A percentile compares a stretch with the other conserved stretches of the same genome.
These are phyloP conservation scores for Cynara cardunculus DNA, from an alignment of 129 eudicot species.

Conservation along the genomic window DNA sequence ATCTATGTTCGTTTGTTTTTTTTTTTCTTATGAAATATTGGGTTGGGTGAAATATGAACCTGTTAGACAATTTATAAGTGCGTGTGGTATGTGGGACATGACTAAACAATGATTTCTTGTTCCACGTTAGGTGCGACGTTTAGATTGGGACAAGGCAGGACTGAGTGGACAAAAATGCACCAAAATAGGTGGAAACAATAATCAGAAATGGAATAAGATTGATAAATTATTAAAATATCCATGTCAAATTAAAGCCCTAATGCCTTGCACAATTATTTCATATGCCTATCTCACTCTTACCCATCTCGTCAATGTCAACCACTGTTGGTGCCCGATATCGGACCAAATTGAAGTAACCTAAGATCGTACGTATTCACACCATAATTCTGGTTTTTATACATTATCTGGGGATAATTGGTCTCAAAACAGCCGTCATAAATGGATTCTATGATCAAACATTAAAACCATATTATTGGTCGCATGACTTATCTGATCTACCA, in stretches of 20 bases:
- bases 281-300: too few relatives aligned
- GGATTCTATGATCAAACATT: too few relatives aligned
- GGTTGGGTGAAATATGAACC: neutral
- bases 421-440: too few relatives aligned
- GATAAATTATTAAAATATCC: neutral
- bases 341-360: too few relatives aligned
- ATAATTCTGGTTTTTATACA: too few relatives aligned
- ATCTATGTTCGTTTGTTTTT: neutral
- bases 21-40: neutral
- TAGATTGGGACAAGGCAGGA: neutral
- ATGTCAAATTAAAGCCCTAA: too few relatives aligned
- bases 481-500: neutral
- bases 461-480: neutral
- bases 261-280: too few relatives aligned
- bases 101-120: too few relatives aligned
- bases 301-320: too few relatives aligned
- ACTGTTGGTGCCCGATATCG: too few relatives aligned
- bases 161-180: neutral
- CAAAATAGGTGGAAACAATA: neutral
- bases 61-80: neutral
- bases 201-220: neutral
- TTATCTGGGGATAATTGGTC: too few relatives aligned
- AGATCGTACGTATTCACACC: too few relatives aligned
- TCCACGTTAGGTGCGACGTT: neutral
- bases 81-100: neutral